phyloP scores from a whole-genome alignment of 208 protist species.

The Leptomonas seymouri region DNA sequence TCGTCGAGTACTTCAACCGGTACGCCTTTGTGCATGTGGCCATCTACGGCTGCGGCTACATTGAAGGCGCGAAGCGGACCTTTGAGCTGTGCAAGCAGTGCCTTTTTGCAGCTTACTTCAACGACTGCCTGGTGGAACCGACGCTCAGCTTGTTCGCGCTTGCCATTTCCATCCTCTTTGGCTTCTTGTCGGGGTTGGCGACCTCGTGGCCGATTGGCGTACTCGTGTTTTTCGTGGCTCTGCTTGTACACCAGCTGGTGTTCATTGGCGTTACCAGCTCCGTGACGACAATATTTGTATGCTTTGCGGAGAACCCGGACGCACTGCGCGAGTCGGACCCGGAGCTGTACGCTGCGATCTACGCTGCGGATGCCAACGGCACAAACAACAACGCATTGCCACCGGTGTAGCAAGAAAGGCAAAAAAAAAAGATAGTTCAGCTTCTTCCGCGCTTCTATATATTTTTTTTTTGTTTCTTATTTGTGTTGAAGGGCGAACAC shows the following conservation, averaged over 20 bases:
- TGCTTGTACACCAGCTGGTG: constrained; percentile 64
- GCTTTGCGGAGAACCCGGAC: constrained; percentile 86
- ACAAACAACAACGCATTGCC: constrained; percentile 61
- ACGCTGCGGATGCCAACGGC: constrained; percentile 49
- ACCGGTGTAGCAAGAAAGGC: constrained; percentile 12
- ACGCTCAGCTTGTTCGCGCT: constrained; percentile 69
- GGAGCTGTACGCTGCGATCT: constrained; percentile 67
- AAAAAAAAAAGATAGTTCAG: background rate
- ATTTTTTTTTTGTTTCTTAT: background rate
- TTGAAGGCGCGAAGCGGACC: constrained; percentile 89
- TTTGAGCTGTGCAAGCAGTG: constrained; percentile 79
- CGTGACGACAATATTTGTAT: constrained; percentile 89
- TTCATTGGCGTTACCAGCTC: constrained; percentile 74
- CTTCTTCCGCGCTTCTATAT: no score
- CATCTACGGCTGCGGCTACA: constrained; percentile 92
- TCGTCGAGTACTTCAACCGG: constrained; percentile 91
- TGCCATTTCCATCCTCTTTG: constrained; percentile 54
- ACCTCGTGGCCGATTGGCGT: constrained; percentile 40
- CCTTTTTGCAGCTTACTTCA: constrained; percentile 86
- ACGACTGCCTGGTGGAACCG: constrained; percentile 82
- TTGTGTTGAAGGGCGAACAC: background rate
- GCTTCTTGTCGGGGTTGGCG: constrained; percentile 45
- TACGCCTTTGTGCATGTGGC: constrained; percentile 94
- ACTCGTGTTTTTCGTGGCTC: constrained; percentile 52
- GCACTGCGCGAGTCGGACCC: constrained; percentile 70